Conservation (phyloP, 352 stramenopile species). For the Pythium myriotylum region DNA sequence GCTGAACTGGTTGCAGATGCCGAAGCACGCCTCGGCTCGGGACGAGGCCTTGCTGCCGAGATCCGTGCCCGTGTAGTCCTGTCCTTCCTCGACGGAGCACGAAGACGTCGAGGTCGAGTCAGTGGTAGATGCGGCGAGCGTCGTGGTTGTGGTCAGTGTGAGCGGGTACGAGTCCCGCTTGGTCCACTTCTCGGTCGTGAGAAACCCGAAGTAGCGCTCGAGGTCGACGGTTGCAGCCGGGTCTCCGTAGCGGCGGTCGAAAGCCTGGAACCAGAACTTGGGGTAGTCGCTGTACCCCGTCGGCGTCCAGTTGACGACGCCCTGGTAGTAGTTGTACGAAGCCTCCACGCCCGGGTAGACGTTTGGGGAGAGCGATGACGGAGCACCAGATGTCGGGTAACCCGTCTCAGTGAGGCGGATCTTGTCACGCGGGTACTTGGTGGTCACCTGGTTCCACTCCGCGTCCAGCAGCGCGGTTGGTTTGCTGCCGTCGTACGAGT, state of each 20-base stretch:
- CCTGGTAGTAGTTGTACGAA: slow-evolving; percentile 36
- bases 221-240: slow-evolving; percentile 5
- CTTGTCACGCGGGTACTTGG: too few relatives aligned
- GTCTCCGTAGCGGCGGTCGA: slow-evolving; percentile 36
- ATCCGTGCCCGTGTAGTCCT: slow-evolving; percentile 17
- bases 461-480: too few relatives aligned
- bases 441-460: too few relatives aligned
- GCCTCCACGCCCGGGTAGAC: slow-evolving; percentile 22
- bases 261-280: slow-evolving; percentile 45
- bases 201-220: slow-evolving; percentile 40
- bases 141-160: neutral
- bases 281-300: slow-evolving; percentile 8
- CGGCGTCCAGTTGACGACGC: slow-evolving; percentile 33
- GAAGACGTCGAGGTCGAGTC: neutral
- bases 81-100: slow-evolving; percentile 11
- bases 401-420: too few relatives aligned
- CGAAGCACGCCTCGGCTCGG: slow-evolving; percentile 8
- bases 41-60: slow-evolving; percentile 6
- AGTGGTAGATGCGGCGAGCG: too few relatives aligned
- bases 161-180: slow-evolving; percentile 29
- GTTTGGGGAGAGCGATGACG: slow-evolving; percentile 23
- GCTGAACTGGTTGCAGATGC: neutral
- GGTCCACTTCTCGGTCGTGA: slow-evolving; percentile 18
- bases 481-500: slow-evolving; percentile 29
- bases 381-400: slow-evolving; percentile 26